Base-by-base conservation (phyloP, 2,329 filamentous ascomycete genomes). In the Bisporella sp. region DNA sequence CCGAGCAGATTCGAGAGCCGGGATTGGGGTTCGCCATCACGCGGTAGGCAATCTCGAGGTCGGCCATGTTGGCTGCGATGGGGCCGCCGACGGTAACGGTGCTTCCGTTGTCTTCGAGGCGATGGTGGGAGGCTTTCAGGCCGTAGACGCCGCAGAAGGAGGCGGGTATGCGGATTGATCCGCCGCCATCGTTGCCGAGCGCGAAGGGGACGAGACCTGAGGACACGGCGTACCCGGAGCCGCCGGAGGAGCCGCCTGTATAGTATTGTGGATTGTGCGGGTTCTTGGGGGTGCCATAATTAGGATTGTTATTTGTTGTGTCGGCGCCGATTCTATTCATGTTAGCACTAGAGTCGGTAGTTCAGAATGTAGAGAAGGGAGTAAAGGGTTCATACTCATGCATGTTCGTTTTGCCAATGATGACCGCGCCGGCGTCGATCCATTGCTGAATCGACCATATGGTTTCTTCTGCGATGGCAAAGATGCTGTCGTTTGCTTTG, bases 301-400 rank as follows among this genome's bases (percentile, higher is more conserved):
- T 92, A 32, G 77, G 76, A 62, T 95, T 95, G 66, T 89, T 89
- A 56, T 90, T 90, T n/a, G 79, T 90, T 0, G 86, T 89, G 61
- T 93, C 84, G 59, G 87, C 78, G 1, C 85, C 54, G 85, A 74
- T 3, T 85, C 95, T 89, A 67, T 95, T 89, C 89, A 95, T 93
- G 21, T 21, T 21, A 21, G 21, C 21, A 21, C 21, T 21, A 21
- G 21, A 21, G 21, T 21, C 21, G 3, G 21, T 21, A 21, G 21
- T 21, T 21, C 21, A 21, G 21, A 21, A 21, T 21, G 21, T 21
- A 21, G 21, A 21, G 21, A 21, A 21, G 21, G 3, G 21, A 21
- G 21, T 21, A 21, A 21, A 21, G 21, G 21, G 21, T 21, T 21
- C 21, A 21, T 21, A 21, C 21, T 21, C 21, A 21, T 21, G 21